A percentile compares a stretch with the other conserved stretches of the same genome.
phyloP scores from a whole-genome alignment of 2,329 filamentous ascomycete species.

The Trichoderma sp. region DNA sequence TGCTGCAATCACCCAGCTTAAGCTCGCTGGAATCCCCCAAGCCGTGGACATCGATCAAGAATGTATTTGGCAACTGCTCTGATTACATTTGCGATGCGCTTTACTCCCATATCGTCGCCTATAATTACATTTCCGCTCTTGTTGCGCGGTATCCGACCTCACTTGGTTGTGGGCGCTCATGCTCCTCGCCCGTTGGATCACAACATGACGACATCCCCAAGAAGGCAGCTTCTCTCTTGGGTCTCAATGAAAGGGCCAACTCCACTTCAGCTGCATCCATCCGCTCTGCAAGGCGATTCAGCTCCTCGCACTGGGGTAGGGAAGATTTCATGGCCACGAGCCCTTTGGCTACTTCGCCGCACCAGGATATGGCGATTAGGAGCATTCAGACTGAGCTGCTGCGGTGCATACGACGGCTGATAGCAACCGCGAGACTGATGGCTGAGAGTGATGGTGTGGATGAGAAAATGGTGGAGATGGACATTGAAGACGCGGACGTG shows the following conservation, averaged over 20 bases:
- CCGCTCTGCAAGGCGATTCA: slow-evolving; percentile 31
- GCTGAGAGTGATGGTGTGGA: slow-evolving; percentile 33
- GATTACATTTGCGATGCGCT: slow-evolving; percentile 60
- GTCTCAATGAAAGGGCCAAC: slow-evolving; percentile 39
- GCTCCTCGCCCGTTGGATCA: slow-evolving; percentile 26
- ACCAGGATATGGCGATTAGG: slow-evolving; percentile 40
- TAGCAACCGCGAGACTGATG: slow-evolving; percentile 49
- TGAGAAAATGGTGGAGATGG: slow-evolving; percentile 35
- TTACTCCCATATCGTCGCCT: slow-evolving; percentile 60
- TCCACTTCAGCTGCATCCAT: slow-evolving; percentile 27
- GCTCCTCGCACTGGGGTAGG: slow-evolving; percentile 32
- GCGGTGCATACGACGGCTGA: slow-evolving; percentile 52
- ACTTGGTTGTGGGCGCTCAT: slow-evolving; percentile 20
- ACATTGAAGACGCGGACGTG: slow-evolving; percentile 37
- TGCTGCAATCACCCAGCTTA: slow-evolving; percentile 24
- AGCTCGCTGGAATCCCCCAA: slow-evolving; percentile 29
- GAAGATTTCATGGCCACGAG: slow-evolving; percentile 30
- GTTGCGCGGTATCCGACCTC: slow-evolving; percentile 30
- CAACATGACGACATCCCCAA: slow-evolving; percentile 45
- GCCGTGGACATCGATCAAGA: slow-evolving; percentile 49
- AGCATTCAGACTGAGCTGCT: slow-evolving; percentile 53
- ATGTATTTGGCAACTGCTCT: slow-evolving; percentile 54
- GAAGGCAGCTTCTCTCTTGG: slow-evolving; percentile 55
- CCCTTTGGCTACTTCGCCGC: slow-evolving; percentile 25
- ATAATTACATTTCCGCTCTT: slow-evolving; percentile 55